A percentile compares a stretch with the other conserved stretches of the same genome.
Evolutionary conservation across 805 yeast genomes (phyloP).

Genomic region (Wickerhamiella parazyma): DNA sequence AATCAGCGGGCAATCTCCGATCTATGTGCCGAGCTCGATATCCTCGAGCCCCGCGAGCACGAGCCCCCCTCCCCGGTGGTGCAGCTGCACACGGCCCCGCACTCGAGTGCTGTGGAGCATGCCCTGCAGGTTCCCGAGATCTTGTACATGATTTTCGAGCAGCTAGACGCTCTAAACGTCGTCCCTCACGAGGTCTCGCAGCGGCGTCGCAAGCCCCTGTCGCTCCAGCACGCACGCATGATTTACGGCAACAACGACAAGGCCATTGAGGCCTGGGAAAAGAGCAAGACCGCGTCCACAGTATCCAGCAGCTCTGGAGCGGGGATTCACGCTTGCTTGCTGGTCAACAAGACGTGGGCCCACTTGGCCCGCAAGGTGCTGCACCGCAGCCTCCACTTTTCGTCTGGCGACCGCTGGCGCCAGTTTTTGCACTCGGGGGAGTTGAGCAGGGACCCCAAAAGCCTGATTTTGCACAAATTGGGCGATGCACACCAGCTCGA

Average conservation of each 20-base stretch:
- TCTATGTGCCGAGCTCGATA: constrained; percentile 11
- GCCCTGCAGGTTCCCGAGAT: constrained; percentile 72
- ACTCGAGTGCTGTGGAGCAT: constrained; percentile 20
- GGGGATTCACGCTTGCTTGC: constrained; percentile 44
- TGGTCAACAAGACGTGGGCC: constrained; percentile 59
- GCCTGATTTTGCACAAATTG: constrained; percentile 55
- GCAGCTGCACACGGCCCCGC: not conserved
- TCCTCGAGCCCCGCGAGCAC: constrained; percentile 1
- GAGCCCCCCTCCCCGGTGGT: not conserved
- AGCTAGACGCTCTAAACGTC: constrained; percentile 41
- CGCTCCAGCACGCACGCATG: constrained; percentile 52
- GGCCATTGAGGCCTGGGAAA: constrained; percentile 33
- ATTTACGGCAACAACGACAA: constrained; percentile 42
- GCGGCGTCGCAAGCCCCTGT: constrained; percentile 52
- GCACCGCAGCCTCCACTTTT: constrained; percentile 42
- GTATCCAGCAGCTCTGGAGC: constrained; percentile 10
- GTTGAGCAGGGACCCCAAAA: constrained; percentile 20
- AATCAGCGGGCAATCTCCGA: constrained; percentile 9
- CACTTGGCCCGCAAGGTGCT: constrained; percentile 41
- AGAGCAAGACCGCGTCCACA: constrained; percentile 14
- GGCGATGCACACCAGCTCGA: constrained; percentile 40
- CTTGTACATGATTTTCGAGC: constrained; percentile 42
- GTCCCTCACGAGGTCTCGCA: constrained; percentile 54
- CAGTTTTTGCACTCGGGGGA: constrained; percentile 26
- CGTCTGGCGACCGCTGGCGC: constrained; percentile 34